Conservation (phyloP, 768 basidiomycete genomes). For the Coprinopsis cinerea region DNA sequence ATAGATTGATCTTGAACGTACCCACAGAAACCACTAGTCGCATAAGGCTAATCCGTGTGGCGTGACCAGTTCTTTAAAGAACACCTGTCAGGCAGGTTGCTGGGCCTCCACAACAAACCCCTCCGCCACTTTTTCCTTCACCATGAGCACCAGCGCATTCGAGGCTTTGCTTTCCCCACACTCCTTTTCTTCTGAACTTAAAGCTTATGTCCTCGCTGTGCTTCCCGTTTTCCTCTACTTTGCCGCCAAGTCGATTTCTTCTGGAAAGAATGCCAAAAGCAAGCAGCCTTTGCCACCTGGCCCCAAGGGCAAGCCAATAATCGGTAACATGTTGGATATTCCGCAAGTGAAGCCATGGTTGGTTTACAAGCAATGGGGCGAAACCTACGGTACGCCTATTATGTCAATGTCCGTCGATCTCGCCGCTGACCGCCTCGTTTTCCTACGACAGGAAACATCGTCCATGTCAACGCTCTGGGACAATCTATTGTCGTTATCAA, state of each 20-base stretch:
- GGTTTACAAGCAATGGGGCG: constrained; percentile 16
- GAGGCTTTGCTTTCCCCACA: constrained; percentile 1
- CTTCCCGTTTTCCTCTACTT: neutral
- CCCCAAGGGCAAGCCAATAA: constrained; percentile 16
- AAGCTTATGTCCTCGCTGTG: neutral
- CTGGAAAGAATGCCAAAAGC: neutral
- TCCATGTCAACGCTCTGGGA: constrained; percentile 10
- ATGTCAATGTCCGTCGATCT: neutral
- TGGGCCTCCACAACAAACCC: neutral
- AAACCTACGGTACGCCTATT: constrained; percentile 17
- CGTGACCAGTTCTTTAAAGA: neutral
- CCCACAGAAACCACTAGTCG: no score
- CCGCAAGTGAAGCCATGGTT: constrained; percentile 18
- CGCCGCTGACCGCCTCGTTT: neutral
- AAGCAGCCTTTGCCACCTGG: constrained; percentile 17
- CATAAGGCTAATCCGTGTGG: neutral
- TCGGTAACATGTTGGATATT: constrained; percentile 18
- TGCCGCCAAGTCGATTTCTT: neutral
- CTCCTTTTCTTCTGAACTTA: neutral
- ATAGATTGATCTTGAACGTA: no score
- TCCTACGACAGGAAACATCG: constrained; percentile 5
- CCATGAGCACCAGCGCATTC: neutral
- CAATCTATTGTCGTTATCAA: constrained; percentile 12
- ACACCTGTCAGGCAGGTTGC: neutral
- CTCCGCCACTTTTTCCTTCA: neutral